Conservation (phyloP, 371 early-diverging fungal species). For the Apophysomyces sp. region DNA sequence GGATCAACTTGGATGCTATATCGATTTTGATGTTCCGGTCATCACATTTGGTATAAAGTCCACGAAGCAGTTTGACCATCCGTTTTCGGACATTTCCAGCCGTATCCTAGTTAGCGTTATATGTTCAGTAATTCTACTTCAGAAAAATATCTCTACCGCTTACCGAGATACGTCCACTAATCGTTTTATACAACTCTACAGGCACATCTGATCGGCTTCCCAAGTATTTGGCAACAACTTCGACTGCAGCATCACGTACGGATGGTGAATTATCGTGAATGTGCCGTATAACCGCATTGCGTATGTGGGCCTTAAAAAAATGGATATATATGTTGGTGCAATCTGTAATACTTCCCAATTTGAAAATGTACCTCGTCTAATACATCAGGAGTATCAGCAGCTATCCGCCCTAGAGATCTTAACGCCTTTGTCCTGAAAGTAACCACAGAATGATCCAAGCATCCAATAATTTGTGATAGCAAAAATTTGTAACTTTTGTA, state of each 20-base stretch:
- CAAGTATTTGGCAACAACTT: constrained; percentile 82
- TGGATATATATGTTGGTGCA: no score
- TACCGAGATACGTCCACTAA: constrained; percentile 74
- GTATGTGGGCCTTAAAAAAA: no score
- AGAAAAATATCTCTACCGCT: neutral
- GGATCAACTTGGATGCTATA: constrained; percentile 73
- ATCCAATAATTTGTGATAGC: constrained; percentile 59
- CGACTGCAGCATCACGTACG: constrained; percentile 91
- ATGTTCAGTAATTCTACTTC: neutral
- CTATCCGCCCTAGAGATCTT: constrained; percentile 72
- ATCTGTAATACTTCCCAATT: no score
- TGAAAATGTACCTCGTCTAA: constrained; percentile 59
- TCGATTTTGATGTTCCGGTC: constrained; percentile 59
- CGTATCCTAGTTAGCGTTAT: constrained; percentile 64
- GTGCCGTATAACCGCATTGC: constrained; percentile 67
- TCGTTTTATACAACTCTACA: constrained; percentile 67
- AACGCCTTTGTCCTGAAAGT: constrained; percentile 74
- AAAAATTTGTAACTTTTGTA: constrained; percentile 70
- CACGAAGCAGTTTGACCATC: constrained; percentile 73
- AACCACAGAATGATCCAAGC: constrained; percentile 67
- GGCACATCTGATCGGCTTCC: constrained; percentile 60
- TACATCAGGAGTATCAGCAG: constrained; percentile 62
- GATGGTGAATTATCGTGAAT: constrained; percentile 82
- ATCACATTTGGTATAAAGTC: constrained; percentile 60
- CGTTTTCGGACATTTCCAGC: constrained; percentile 86